Evolutionary conservation across 1,284 basidiomycete species (phyloP), one percentile per base, ranked within the genome.

Genomic region (Cryptococcus hybrid): DNA sequence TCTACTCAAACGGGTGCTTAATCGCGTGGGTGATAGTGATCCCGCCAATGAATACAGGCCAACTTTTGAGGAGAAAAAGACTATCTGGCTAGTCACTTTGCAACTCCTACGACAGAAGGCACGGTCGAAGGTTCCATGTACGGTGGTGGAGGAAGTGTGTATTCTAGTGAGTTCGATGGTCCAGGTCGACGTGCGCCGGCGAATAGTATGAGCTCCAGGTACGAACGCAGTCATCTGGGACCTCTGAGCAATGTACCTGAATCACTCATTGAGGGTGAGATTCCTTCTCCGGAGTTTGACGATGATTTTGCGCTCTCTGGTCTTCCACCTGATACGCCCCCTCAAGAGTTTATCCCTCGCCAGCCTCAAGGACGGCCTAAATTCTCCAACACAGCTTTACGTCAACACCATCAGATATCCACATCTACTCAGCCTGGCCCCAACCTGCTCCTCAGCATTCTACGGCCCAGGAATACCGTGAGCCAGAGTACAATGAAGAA

Each of bases 291-390:
- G 5, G 71, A 75, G 15, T 75, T 73, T 56, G 73, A 76, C 51
- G 68, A 71, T 45, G 69, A 73, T 5, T 70, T 67, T 51, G 71
- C 67, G 7, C 59, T 76, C 47, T 54, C 61, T 13, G 68, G 70
- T 54, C 61, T 78, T 1, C 75, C 75, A 4, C 71, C 74, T 2
- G 55, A 62, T 7, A 63, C 65, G 3, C 75, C 77, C 2, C 68
- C 70, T 0, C 56, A 58, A 4, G 68, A 69, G 36, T 66, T 64
- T 57, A 30, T 62, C 37, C 36, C 60, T 36, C 61, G 60, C 6
- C 55, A 57, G 15, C 52, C 59, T 24, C 55, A 55, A 37, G 46
- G 63, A 5, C 67, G 63, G 15, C 58, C 59, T 30, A 54, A 58
- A 45, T 51, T 68, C 13, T 40, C 54, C 13, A 44, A 49, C 34